Percentiles rank a stretch among this genome's conserved stretches.
Evolutionary conservation across 768 basidiomycete species (phyloP).

Genomic region (Russula dissimulans): DNA sequence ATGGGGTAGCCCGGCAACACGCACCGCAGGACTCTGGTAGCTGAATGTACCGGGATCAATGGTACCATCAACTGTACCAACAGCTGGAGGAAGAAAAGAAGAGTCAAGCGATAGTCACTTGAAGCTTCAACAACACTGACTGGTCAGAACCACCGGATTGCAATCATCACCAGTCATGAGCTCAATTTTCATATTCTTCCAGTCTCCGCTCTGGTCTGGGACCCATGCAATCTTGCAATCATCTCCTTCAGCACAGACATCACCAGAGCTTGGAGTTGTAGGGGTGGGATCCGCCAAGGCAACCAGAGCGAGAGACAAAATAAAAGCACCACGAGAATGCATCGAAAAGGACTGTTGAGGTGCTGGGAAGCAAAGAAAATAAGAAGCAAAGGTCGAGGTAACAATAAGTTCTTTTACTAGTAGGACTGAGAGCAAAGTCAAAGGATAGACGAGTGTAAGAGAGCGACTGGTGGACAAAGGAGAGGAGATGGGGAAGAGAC

Average conservation of each 20-base stretch:
- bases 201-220: slow-evolving; percentile 46
- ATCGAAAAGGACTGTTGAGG: not conserved
- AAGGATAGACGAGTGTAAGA: slow-evolving; percentile 1
- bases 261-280: slow-evolving; percentile 48
- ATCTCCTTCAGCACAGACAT: slow-evolving; percentile 46
- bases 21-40: slow-evolving; percentile 60
- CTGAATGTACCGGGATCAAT: slow-evolving; percentile 35
- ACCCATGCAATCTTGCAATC: slow-evolving; percentile 52
- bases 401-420: not conserved
- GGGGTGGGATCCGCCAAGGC: slow-evolving; percentile 57
- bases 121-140: slow-evolving; percentile 32
- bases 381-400: not conserved
- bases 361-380: not conserved
- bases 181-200: slow-evolving; percentile 67
- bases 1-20: slow-evolving; percentile 16
- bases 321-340: slow-evolving; percentile 12
- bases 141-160: slow-evolving; percentile 55
- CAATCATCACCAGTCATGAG: slow-evolving; percentile 75
- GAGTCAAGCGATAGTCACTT: not conserved
- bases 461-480: not conserved
- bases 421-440: not conserved
- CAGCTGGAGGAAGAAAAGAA: slow-evolving; percentile 35
- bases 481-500: not conserved
- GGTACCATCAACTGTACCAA: slow-evolving; percentile 61
- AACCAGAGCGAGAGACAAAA: slow-evolving; percentile 9